A percentile compares a stretch with the other conserved stretches of the same genome.
Evolutionary conservation across 2,329 filamentous ascomycete species (phyloP).

Genomic region (Scedosporium minutisporum): DNA sequence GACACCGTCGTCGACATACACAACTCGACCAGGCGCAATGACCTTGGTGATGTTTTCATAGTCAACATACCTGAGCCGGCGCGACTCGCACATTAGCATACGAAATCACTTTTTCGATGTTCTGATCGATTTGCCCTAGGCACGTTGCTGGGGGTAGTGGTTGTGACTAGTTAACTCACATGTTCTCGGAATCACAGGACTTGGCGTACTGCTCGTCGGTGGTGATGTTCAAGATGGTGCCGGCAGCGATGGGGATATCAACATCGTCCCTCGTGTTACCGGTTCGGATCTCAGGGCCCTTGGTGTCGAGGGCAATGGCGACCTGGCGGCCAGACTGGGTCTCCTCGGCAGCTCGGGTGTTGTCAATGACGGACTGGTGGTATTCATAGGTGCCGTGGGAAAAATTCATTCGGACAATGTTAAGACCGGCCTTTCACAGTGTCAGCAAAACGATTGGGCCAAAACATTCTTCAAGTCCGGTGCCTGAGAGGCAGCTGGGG

Average conservation of each 20-base stretch:
- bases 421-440: conserved; percentile 58
- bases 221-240: conserved; percentile 86
- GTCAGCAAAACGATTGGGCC: background rate
- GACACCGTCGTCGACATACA: conserved; percentile 98
- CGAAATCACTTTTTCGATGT: too few relatives aligned
- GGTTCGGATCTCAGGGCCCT: conserved; percentile 53
- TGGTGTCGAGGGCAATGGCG: conserved; percentile 82
- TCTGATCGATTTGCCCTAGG: background rate
- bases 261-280: conserved; percentile 70
- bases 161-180: conserved; percentile 50
- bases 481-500: too few relatives aligned
- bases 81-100: background rate
- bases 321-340: conserved; percentile 72
- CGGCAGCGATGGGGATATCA: conserved; percentile 78
- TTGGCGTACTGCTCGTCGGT: conserved; percentile 90
- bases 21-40: conserved; percentile 78
- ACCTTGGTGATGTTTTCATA: conserved; percentile 99
- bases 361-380: conserved; percentile 96
- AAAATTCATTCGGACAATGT: conserved; percentile 99
- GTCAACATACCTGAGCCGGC: conserved; percentile 70
- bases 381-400: conserved; percentile 76
- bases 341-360: conserved; percentile 79
- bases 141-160: background rate
- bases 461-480: too few relatives aligned
- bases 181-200: conserved; percentile 78